Evolutionary conservation across 179 eudicot genomes (phyloP).

Genomic region (Patellifolia procumbens): DNA sequence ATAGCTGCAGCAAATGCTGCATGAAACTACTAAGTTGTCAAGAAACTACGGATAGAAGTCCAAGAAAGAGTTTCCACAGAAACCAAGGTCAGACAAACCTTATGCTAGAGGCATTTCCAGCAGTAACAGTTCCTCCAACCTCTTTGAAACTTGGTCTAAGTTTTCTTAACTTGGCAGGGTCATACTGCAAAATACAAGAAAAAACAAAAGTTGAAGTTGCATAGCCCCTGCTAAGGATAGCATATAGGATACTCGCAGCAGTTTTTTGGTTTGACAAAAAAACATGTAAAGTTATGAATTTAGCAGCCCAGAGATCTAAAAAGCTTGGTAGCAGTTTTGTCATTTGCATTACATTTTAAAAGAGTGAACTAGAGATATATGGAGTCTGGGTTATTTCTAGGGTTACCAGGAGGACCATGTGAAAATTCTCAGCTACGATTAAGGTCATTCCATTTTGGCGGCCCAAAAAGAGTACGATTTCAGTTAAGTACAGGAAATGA

Average conservation of each 20-base stretch:
- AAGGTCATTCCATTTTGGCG: background rate
- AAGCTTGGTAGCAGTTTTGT: background rate
- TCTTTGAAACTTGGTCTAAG: constrained; percentile 55
- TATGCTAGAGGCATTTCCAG: constrained; percentile 60
- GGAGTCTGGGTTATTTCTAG: background rate
- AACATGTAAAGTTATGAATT: background rate
- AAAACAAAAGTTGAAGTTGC: background rate
- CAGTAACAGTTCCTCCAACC: constrained; percentile 53
- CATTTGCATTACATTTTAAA: background rate
- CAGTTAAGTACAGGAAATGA: background rate
- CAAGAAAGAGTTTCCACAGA: background rate
- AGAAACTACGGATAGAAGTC: background rate
- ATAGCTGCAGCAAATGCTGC: background rate
- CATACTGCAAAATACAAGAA: constrained; percentile 36
- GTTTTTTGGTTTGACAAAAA: background rate
- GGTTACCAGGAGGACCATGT: background rate
- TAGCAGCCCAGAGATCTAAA: background rate
- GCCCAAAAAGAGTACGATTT: background rate
- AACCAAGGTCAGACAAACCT: constrained; percentile 28
- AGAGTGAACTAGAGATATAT: background rate
- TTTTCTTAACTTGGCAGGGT: constrained; percentile 50
- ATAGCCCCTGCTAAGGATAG: background rate
- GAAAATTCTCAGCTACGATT: background rate
- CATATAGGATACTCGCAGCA: background rate
- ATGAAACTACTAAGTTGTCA: background rate